A percentile compares a stretch with the other conserved stretches of the same genome.
Evolutionary conservation across 2,329 filamentous ascomycete species (phyloP).

Genomic region (Myriosclerotinia curreyana): DNA sequence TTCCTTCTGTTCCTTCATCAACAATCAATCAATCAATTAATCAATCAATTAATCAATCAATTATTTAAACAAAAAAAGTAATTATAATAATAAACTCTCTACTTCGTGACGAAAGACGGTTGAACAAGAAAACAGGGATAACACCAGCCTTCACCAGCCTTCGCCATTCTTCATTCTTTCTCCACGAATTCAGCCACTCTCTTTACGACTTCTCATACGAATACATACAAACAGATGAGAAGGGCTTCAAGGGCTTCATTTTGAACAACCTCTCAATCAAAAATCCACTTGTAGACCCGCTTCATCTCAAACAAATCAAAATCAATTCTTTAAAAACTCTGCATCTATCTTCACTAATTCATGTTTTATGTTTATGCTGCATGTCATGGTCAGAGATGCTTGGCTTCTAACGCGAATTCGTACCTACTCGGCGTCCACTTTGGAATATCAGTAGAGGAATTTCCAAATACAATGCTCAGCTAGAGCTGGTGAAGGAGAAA

Average conservation of each 20-base stretch:
- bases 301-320: conserved; percentile 13
- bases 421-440: conserved; percentile 16
- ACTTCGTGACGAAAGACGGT: neutral
- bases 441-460: conserved; percentile 5
- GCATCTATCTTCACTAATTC: too few relatives aligned
- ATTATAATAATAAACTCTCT: too few relatives aligned
- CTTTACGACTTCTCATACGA: conserved; percentile 6
- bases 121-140: conserved; percentile 5
- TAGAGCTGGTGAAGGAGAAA: conserved; percentile 29
- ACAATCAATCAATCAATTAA: too few relatives aligned
- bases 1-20: neutral
- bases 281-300: conserved; percentile 16
- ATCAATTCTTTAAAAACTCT: conserved; percentile 9
- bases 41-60: too few relatives aligned
- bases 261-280: conserved; percentile 10
- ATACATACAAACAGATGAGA: too few relatives aligned
- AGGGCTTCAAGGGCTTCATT: too few relatives aligned
- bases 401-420: conserved; percentile 7
- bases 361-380: conserved; percentile 8
- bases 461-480: conserved; percentile 29
- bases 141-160: conserved; percentile 20
- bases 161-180: too few relatives aligned
- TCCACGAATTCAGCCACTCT: conserved; percentile 21
- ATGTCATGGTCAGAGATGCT: conserved; percentile 12
- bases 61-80: too few relatives aligned